Evolutionary conservation across 169 alveolate species (phyloP), one percentile per base, ranked within the genome.

Genomic region (Eimeria mitis): DNA sequence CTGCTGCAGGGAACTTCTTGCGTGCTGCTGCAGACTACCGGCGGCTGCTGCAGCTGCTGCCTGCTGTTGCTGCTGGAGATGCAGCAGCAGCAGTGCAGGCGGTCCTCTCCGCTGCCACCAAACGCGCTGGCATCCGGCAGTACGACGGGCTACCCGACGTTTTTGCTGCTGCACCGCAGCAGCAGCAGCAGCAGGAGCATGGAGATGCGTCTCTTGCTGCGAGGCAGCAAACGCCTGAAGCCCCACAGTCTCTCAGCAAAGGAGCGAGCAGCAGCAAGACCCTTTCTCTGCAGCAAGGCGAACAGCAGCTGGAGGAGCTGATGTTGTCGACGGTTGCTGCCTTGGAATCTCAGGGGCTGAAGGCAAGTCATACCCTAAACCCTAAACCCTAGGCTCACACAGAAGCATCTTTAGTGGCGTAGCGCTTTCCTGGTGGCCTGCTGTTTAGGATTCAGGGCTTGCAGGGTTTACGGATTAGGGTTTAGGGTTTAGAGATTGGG

Each of bases 21-120:
- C 54, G 91, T 11, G 91, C 91, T 31, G 71, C 61, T 54, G 71
- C 91, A 31, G 61, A 84, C 59, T 84, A 84, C 75, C 91, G 42
- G 73, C 91, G 91, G 73, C 91, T 84, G 59, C 75, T 84, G 76
- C 76, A 59, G 91, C 91, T 56, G 91, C 52, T 84, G 76, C 34
- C 91, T 84, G 52, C 91, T 34, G 91, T 84, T 84, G 91, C 91
- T 84, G 73, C 91, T 84, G 76, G 91, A 6, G 91, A 84, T 34
- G 91, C 78, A 54, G 75, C 91, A n/a, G 76, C 91, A 56, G 76
- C 91, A 84, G 91, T 84, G 37, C 76, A 84, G 40, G 91, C 91
- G 7, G 91, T 84, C 59, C 75, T 84, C 13, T 59, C 75, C 23
- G 91, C 91, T 34, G 91, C 91, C 13, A 59, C 91, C 14, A 84